Evolutionary conservation across 441 rosid species (phyloP).

Genomic region (Populus hybrid): DNA sequence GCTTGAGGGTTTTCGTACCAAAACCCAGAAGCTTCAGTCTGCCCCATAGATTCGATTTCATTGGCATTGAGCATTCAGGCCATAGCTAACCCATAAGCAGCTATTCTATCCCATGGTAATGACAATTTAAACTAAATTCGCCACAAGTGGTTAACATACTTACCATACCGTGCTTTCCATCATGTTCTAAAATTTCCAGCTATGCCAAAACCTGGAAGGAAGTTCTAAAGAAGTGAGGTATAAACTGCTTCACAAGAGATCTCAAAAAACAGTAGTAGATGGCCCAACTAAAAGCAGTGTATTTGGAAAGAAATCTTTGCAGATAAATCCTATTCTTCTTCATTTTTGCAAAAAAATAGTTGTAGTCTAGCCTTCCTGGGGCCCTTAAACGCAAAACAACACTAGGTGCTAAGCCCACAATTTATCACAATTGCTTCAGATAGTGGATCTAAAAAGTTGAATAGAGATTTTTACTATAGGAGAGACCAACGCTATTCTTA

Average conservation of each 20-base stretch:
- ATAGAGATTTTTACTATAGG: neutral
- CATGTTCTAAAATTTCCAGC: neutral
- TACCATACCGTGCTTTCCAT: neutral
- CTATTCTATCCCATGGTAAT: neutral
- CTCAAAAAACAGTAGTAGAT: neutral
- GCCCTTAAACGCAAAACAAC: neutral
- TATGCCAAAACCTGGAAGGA: neutral
- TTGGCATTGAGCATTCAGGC: neutral
- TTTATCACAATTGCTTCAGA: neutral
- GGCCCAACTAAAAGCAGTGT: neutral
- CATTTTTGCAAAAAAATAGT: neutral
- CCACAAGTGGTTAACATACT: neutral
- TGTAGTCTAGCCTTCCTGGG: neutral
- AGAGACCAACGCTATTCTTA: no score
- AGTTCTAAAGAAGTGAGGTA: neutral
- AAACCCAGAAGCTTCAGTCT: neutral
- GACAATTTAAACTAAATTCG: neutral
- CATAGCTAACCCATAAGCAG: neutral
- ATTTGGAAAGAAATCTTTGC: neutral
- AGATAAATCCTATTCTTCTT: neutral
- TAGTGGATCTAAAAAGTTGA: neutral
- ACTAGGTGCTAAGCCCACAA: neutral
- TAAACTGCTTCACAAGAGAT: slow-evolving; percentile 1
- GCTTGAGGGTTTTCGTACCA: neutral
- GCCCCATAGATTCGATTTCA: neutral